Percentiles rank a stretch among this genome's conserved stretches.
phyloP scores from a whole-genome alignment of 805 yeast species.

The Metschnikowia lunata region DNA sequence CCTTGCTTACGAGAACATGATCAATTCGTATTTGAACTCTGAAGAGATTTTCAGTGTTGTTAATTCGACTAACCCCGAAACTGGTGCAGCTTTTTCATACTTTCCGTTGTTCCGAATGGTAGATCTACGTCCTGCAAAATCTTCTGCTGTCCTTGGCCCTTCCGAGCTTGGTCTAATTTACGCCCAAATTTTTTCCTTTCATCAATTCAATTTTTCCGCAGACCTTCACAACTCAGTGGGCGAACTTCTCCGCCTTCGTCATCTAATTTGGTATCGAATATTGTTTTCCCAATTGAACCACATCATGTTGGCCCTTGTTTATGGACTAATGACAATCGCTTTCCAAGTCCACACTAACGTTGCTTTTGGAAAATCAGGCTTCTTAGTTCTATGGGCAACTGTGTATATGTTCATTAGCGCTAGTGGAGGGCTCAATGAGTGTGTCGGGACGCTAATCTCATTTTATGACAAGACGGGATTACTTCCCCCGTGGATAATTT shows the following conservation, averaged over 20 bases:
- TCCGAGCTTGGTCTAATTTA: conserved; percentile 31
- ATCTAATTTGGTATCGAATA: conserved; percentile 25
- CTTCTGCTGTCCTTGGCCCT: conserved; percentile 28
- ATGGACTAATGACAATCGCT: conserved; percentile 28
- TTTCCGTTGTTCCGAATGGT: conserved; percentile 22
- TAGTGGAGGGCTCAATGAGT: conserved; percentile 27
- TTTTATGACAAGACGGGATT: conserved; percentile 18
- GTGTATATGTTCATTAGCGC: conserved; percentile 28
- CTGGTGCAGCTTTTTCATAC: conserved; percentile 15
- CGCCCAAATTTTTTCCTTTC: conserved; percentile 30
- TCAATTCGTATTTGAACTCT: conserved; percentile 12
- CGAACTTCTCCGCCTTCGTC: conserved; percentile 20
- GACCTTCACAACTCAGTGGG: conserved; percentile 23
- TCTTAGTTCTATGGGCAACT: conserved; percentile 31
- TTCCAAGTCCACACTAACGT: conserved; percentile 24
- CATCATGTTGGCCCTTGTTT: conserved; percentile 26
- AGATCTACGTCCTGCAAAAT: conserved; percentile 20
- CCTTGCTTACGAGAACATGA: conserved; percentile 17
- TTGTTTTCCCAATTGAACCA: conserved; percentile 29
- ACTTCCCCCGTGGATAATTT: conserved; percentile 29
- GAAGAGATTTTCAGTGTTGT: conserved; percentile 12
- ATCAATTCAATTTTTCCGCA: conserved; percentile 31
- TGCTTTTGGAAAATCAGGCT: conserved; percentile 30
- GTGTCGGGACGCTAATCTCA: conserved; percentile 19
- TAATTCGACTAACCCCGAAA: conserved; percentile 13